phyloP scores from a whole-genome alignment of 176 grass and related monocot genomes.

The Triticum urartu region DNA sequence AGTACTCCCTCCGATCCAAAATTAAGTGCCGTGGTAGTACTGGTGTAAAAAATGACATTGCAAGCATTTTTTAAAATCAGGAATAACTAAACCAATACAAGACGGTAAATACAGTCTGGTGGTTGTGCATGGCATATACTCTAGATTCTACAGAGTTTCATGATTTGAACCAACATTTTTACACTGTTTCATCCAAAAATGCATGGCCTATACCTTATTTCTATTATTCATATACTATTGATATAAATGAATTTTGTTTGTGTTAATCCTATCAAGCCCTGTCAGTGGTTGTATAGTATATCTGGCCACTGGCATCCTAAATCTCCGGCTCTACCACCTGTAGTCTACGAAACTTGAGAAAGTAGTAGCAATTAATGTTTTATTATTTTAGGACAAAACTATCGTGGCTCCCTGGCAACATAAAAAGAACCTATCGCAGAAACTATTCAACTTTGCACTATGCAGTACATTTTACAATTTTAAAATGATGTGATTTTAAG shows the following conservation, averaged over 20 bases:
- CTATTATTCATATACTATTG: neutral
- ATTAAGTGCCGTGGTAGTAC: neutral
- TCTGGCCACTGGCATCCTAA: neutral
- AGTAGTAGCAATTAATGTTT: neutral
- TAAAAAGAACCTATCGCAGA: neutral
- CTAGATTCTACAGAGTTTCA: neutral
- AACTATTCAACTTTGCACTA: neutral
- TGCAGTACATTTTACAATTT: neutral
- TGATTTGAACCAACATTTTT: neutral
- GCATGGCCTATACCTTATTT: neutral
- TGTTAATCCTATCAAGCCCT: neutral
- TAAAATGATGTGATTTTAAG: neutral
- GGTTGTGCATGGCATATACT: neutral
- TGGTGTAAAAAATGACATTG: conserved; percentile 1
- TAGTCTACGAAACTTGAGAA: neutral
- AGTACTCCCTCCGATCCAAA: no score
- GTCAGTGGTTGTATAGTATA: neutral
- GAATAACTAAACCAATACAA: neutral
- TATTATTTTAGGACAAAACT: neutral
- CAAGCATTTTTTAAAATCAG: neutral
- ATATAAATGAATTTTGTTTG: neutral
- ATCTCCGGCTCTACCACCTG: neutral
- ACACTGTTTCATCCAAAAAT: neutral
- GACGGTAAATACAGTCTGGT: neutral
- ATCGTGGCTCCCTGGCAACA: neutral